A percentile compares a stretch with the other conserved stretches of the same genome.
Evolutionary conservation across 164 flowering plant species (phyloP).

Genomic region (Tinospora cordifolia): DNA sequence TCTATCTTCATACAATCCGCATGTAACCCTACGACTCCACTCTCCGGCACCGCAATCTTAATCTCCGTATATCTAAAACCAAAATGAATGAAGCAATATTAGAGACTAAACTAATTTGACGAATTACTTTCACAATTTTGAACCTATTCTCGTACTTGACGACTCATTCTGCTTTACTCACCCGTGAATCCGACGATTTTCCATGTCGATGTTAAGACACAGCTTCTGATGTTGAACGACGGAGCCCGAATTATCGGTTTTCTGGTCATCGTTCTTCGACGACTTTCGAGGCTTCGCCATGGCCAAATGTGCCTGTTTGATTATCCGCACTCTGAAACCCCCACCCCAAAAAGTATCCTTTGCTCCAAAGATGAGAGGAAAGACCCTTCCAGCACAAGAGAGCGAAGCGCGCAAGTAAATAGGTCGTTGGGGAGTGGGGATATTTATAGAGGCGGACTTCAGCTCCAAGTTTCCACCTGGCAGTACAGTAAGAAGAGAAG

Average conservation of each 20-base stretch:
- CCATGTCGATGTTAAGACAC: slow-evolving; percentile 74
- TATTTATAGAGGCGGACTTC: too few relatives aligned
- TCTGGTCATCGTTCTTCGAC: slow-evolving; percentile 51
- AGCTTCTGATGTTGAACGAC: slow-evolving; percentile 90
- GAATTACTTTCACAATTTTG: too few relatives aligned
- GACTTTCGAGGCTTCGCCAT: slow-evolving; percentile 95
- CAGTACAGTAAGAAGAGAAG: too few relatives aligned
- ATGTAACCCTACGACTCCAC: slow-evolving; percentile 73
- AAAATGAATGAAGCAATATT: neutral
- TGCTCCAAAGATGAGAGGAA: too few relatives aligned
- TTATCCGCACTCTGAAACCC: too few relatives aligned
- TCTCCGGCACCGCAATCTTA: slow-evolving; percentile 68
- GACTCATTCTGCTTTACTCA: slow-evolving; percentile 13
- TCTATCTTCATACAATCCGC: slow-evolving; percentile 83
- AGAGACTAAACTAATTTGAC: neutral
- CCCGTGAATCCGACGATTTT: slow-evolving; percentile 69
- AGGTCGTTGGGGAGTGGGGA: too few relatives aligned
- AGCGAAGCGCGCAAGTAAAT: too few relatives aligned
- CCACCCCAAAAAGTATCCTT: too few relatives aligned
- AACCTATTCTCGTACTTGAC: too few relatives aligned
- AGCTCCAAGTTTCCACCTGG: too few relatives aligned
- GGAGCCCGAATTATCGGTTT: slow-evolving; percentile 43
- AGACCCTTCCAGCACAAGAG: too few relatives aligned
- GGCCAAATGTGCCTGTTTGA: too few relatives aligned
- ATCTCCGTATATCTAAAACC: slow-evolving; percentile 65